Evolutionary conservation across 192 early-diverging fungal genomes (phyloP).

Genomic region (Backusella tuberculispora): DNA sequence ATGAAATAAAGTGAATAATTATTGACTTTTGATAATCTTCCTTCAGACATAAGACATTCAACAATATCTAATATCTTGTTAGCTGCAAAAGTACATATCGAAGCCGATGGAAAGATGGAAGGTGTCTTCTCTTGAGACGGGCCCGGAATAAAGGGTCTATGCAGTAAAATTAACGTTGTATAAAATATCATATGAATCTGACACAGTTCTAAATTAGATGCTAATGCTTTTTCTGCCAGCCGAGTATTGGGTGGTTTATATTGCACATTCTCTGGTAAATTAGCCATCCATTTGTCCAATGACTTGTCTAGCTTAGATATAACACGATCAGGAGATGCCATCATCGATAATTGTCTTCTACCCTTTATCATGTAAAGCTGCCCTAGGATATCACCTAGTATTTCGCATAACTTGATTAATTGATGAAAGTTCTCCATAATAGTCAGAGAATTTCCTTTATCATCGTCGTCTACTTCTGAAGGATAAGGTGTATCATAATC

Average conservation of each 20-base stretch:
- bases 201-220: conserved; percentile 30
- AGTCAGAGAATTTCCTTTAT: conserved; percentile 5
- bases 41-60: conserved; percentile 26
- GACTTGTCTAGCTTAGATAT: conserved; percentile 27
- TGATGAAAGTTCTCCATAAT: conserved; percentile 40
- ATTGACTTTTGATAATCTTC: conserved; percentile 24
- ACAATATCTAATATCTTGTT: conserved; percentile 41
- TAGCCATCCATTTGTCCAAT: conserved; percentile 45
- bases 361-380: conserved; percentile 49
- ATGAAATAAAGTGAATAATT: conserved; percentile 38
- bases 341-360: conserved; percentile 27
- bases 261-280: conserved; percentile 43
- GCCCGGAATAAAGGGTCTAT: conserved; percentile 53
- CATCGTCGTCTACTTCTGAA: conserved; percentile 17
- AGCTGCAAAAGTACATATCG: conserved; percentile 38
- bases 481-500: conserved; percentile 45
- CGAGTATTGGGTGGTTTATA: conserved; percentile 38
- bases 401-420: conserved; percentile 35
- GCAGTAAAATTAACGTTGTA: conserved; percentile 51
- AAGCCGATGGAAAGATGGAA: conserved; percentile 30
- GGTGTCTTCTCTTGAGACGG: neutral
- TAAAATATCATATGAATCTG: conserved; percentile 56
- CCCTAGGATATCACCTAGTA: conserved; percentile 53
- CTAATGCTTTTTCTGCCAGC: conserved; percentile 9
- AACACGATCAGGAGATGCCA: conserved; percentile 31